Percentiles rank a stretch among this genome's conserved stretches.
Conservation (phyloP, 148 eudicot species). For the Fagopyrum tataricum region DNA sequence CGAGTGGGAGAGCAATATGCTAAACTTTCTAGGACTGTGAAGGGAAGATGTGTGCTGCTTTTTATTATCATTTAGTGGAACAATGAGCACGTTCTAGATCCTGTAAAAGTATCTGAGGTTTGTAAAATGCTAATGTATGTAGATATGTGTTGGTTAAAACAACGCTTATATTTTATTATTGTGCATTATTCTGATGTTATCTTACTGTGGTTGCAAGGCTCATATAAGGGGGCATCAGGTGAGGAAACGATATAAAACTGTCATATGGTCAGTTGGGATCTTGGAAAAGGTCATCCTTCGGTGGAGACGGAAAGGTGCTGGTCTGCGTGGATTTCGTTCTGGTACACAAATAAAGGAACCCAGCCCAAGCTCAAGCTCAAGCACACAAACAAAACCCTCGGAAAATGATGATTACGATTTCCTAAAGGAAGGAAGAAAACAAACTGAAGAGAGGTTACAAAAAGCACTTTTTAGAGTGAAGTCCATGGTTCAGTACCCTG, state of each 20-base stretch:
- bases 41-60: neutral
- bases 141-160: neutral
- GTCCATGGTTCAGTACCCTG: conserved; percentile 60
- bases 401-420: conserved; percentile 57
- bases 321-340: conserved; percentile 61
- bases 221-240: conserved; percentile 77
- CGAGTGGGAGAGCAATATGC: neutral
- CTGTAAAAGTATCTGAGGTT: neutral
- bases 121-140: neutral
- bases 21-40: neutral
- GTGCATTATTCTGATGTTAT: conserved; percentile 1
- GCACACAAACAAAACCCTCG: conserved; percentile 18
- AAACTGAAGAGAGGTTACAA: conserved; percentile 42
- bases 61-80: neutral
- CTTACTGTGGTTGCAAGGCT: conserved; percentile 31
- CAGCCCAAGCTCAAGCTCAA: conserved; percentile 7
- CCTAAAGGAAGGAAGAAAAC: conserved; percentile 50
- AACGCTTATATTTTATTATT: no score
- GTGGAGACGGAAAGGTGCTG: conserved; percentile 61
- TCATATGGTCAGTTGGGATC: conserved; percentile 64
- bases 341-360: conserved; percentile 27
- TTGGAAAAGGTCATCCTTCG: conserved; percentile 67
- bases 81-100: neutral
- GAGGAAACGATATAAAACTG: conserved; percentile 54
- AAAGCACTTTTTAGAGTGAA: conserved; percentile 59